Conservation (phyloP, 202 grass and related monocot genomes). For the Zoysia matrella region DNA sequence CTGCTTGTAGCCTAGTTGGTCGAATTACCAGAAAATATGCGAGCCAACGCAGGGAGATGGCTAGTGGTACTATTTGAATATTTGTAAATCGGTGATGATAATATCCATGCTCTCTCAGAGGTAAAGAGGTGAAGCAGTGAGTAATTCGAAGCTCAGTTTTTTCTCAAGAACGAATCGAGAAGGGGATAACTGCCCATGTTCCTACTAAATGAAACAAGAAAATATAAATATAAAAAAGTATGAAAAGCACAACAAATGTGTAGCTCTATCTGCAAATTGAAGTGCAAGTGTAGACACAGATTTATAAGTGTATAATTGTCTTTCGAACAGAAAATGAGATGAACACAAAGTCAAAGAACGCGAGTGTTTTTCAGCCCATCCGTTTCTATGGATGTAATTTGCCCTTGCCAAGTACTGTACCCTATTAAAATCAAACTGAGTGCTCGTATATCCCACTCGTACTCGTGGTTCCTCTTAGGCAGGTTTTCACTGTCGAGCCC, state of each 20-base stretch:
- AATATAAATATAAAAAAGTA: too few species aligned
- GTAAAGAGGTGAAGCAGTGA: background rate
- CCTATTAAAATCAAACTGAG: background rate
- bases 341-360: background rate
- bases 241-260: background rate
- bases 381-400: background rate
- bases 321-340: background rate
- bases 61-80: background rate
- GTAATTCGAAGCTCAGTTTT: too few species aligned
- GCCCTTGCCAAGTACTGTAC: background rate
- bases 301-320: background rate
- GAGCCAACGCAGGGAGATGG: background rate
- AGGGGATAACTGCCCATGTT: too few species aligned
- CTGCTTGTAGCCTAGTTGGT: conserved; percentile 36
- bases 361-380: background rate
- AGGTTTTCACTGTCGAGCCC: background rate
- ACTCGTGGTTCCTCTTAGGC: background rate
- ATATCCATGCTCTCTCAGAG: background rate
- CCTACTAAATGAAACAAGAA: background rate
- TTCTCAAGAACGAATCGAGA: too few species aligned
- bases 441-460: background rate
- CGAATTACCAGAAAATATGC: background rate
- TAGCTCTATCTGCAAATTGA: background rate
- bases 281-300: background rate
- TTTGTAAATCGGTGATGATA: background rate